phyloP scores from a whole-genome alignment of 495 filamentous ascomycete genomes.

The Penicillium roqueforti region DNA sequence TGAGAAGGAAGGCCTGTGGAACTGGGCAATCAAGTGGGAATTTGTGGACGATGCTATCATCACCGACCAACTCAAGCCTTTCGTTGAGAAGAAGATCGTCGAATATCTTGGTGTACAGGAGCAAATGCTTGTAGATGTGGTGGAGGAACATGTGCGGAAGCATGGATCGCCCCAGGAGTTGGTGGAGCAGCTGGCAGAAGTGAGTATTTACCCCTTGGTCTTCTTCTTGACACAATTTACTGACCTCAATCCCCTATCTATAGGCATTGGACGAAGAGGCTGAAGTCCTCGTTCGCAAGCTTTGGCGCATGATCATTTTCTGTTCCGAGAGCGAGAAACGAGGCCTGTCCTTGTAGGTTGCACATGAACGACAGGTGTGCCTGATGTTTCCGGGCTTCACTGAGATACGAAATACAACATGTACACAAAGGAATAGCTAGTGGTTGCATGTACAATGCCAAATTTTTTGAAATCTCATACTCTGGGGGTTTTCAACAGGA shows the following conservation, averaged over 20 bases:
- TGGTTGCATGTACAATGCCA: not conserved
- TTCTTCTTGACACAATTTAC: slow-evolving; percentile 15
- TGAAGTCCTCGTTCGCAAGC: slow-evolving; percentile 88
- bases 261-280: slow-evolving; percentile 93
- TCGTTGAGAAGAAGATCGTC: slow-evolving; percentile 97
- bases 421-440: not conserved
- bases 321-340: slow-evolving; percentile 94
- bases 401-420: not conserved
- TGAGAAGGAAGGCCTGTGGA: slow-evolving; percentile 82
- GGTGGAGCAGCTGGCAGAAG: slow-evolving; percentile 79
- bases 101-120: slow-evolving; percentile 96
- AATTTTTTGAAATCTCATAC: not conserved
- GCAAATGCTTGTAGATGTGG: slow-evolving; percentile 89
- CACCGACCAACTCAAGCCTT: slow-evolving; percentile 82
- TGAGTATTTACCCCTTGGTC: slow-evolving; percentile 41
- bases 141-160: slow-evolving; percentile 80
- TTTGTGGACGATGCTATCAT: slow-evolving; percentile 83
- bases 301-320: slow-evolving; percentile 99
- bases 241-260: slow-evolving; percentile 24
- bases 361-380: not conserved
- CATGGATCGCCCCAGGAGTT: slow-evolving; percentile 72
- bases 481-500: not conserved
- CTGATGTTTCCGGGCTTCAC: not conserved
- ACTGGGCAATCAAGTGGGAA: slow-evolving; percentile 90
- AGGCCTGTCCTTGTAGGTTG: slow-evolving; percentile 61